Percentiles rank a stretch among this genome's conserved stretches.
phyloP scores from a whole-genome alignment of 345 rosid genomes.

The Balakata baccata region DNA sequence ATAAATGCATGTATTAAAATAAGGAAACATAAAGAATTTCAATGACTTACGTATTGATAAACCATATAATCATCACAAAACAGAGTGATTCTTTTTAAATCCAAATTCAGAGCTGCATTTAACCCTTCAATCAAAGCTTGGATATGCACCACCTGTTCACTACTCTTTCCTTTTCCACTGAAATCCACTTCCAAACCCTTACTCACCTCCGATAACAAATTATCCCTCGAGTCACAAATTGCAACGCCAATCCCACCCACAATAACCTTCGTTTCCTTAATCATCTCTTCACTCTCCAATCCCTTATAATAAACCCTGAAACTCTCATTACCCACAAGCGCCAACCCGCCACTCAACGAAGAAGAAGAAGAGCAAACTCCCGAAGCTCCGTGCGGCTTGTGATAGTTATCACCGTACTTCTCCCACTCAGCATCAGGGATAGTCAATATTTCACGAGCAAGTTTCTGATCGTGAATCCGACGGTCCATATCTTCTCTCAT shows the following conservation, averaged over 20 bases:
- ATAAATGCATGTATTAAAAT: not conserved
- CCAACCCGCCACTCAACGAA: not conserved
- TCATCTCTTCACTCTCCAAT: constrained; percentile 32
- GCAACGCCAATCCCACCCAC: constrained; percentile 38
- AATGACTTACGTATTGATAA: constrained; percentile 51
- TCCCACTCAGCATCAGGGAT: constrained; percentile 57
- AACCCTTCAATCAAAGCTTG: constrained; percentile 63
- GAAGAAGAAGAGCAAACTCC: not conserved
- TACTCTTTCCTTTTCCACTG: constrained; percentile 9
- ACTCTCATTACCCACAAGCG: not conserved
- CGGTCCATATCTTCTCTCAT: constrained; percentile 49
- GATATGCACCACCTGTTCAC: constrained; percentile 29
- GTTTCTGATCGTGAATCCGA: constrained; percentile 56
- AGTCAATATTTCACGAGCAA: constrained; percentile 47
- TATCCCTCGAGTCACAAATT: constrained; percentile 32
- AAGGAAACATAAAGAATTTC: not conserved
- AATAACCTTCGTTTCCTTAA: constrained; percentile 18
- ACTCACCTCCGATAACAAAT: constrained; percentile 26
- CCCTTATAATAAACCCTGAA: constrained; percentile 36
- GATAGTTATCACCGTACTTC: constrained; percentile 42
- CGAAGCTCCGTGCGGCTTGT: constrained; percentile 38
- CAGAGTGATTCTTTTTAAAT: constrained; percentile 44
- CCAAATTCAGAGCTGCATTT: constrained; percentile 52
- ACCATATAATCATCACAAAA: constrained; percentile 39
- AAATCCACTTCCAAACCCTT: constrained; percentile 21